Evolutionary conservation across 1,284 basidiomycete genomes (phyloP).

Genomic region (Peniophora sp.): DNA sequence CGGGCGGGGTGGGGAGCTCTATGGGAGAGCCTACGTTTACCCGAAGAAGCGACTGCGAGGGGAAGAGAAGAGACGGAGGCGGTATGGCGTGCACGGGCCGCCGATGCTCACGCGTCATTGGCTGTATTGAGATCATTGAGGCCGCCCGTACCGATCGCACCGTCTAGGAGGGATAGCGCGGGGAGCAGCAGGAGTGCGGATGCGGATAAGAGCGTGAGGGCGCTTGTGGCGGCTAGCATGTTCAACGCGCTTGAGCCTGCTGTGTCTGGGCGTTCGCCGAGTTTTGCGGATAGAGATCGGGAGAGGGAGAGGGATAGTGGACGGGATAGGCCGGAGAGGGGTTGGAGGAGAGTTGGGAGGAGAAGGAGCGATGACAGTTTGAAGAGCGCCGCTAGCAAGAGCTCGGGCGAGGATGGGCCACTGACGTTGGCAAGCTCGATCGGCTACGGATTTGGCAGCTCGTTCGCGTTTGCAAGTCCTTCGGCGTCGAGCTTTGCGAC

Average conservation of each 20-base stretch:
- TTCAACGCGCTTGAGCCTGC: conserved; percentile 6
- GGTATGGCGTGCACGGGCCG: conserved; percentile 43
- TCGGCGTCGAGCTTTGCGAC: too few relatives aligned
- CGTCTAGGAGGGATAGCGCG: conserved; percentile 57
- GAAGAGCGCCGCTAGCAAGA: too few relatives aligned
- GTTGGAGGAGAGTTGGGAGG: too few relatives aligned
- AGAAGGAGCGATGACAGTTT: too few relatives aligned
- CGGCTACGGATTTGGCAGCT: too few relatives aligned
- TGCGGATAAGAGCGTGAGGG: conserved; percentile 19
- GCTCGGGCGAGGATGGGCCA: too few relatives aligned
- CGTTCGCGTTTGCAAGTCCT: too few relatives aligned
- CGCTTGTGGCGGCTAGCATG: conserved; percentile 3
- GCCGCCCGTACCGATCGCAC: conserved; percentile 4
- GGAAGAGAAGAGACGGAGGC: conserved; percentile 57
- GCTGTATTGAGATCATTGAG: too few relatives aligned
- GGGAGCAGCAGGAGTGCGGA: conserved; percentile 35
- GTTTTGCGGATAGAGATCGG: neutral
- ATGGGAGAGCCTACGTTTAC: conserved; percentile 71
- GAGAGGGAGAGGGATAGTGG: too few relatives aligned
- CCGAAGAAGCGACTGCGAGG: conserved; percentile 56
- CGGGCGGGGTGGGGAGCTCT: conserved; percentile 62
- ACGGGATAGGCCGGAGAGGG: too few relatives aligned
- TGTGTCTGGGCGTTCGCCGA: neutral
- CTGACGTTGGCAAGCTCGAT: too few relatives aligned
- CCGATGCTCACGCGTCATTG: too few relatives aligned